Percentiles rank a stretch among this genome's conserved stretches.
Evolutionary conservation across 148 eudicot species (phyloP).

Genomic region (Fagopyrum esculentum): DNA sequence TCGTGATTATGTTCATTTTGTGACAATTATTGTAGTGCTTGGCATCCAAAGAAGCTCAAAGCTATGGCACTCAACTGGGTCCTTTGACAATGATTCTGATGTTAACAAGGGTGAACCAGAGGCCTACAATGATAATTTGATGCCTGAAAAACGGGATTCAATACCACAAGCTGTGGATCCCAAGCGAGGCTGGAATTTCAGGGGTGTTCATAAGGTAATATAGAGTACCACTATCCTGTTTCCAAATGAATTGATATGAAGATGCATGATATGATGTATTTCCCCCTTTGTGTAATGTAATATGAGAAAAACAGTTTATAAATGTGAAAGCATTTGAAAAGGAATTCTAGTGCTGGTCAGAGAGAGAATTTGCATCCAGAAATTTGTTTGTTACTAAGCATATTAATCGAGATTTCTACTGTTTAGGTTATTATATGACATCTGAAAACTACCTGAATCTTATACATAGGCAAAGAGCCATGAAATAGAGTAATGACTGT

Average conservation of each 20-base stretch:
- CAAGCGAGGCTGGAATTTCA: conserved; percentile 66
- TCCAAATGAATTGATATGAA: background rate
- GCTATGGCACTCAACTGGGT: conserved; percentile 42
- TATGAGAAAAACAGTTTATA: background rate
- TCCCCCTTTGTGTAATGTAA: background rate
- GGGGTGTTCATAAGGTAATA: conserved; percentile 93
- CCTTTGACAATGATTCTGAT: conserved; percentile 31
- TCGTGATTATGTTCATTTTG: background rate
- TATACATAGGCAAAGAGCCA: background rate
- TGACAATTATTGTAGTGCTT: conserved; percentile 29
- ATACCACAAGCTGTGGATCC: conserved; percentile 78
- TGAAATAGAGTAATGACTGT: background rate
- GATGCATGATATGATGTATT: background rate
- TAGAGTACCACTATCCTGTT: background rate
- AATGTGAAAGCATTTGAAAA: background rate
- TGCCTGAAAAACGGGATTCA: conserved; percentile 38
- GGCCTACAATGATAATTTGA: conserved; percentile 32
- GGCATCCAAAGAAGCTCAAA: conserved; percentile 43
- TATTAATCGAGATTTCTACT: background rate
- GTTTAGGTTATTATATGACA: background rate
- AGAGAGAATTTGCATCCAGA: background rate
- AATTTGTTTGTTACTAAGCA: background rate
- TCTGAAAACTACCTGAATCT: background rate
- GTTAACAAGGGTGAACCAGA: conserved; percentile 23
- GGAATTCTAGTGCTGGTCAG: background rate